Evolutionary conservation across 805 yeast genomes (phyloP).

Genomic region (Phaffomyces opuntiae): DNA sequence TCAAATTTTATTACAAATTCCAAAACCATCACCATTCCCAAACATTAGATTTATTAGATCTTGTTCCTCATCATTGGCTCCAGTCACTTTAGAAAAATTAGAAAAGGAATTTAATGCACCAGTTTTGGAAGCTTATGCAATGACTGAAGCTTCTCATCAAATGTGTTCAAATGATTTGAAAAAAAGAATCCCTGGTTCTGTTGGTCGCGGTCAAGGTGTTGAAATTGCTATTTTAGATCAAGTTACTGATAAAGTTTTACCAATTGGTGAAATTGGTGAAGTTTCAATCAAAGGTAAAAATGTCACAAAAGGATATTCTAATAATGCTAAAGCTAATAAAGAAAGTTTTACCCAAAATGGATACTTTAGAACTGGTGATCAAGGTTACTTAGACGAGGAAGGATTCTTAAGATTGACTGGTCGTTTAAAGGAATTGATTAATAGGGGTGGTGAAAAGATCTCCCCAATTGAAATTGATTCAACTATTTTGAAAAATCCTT

Average conservation of each 20-base stretch:
- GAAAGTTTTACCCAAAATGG: slow-evolving; percentile 50
- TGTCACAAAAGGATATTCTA: slow-evolving; percentile 65
- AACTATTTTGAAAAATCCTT: slow-evolving; percentile 50
- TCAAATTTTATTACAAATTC: slow-evolving; percentile 49
- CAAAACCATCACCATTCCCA: slow-evolving; percentile 44
- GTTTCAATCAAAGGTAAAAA: slow-evolving; percentile 61
- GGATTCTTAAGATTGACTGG: slow-evolving; percentile 60
- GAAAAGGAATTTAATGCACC: slow-evolving; percentile 57
- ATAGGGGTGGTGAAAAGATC: slow-evolving; percentile 74
- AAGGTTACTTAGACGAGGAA: slow-evolving; percentile 54
- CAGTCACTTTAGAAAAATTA: slow-evolving; percentile 50
- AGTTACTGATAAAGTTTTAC: slow-evolving; percentile 36
- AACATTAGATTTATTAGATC: slow-evolving; percentile 61
- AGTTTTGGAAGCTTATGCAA: slow-evolving; percentile 70
- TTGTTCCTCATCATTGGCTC: slow-evolving; percentile 67
- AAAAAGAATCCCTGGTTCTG: slow-evolving; percentile 61
- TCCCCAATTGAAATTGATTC: slow-evolving; percentile 68
- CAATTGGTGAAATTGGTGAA: slow-evolving; percentile 57
- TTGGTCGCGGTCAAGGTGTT: slow-evolving; percentile 68
- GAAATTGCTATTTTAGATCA: slow-evolving; percentile 48
- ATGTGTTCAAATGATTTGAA: slow-evolving; percentile 67
- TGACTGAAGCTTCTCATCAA: slow-evolving; percentile 80
- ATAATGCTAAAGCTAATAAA: slow-evolving; percentile 63
- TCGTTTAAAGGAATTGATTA: slow-evolving; percentile 65
- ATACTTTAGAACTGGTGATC: slow-evolving; percentile 76